These are phyloP conservation scores for Mycena capillaripes DNA, from an alignment of 768 basidiomycete genomes.

Conservation along the genomic window DNA sequence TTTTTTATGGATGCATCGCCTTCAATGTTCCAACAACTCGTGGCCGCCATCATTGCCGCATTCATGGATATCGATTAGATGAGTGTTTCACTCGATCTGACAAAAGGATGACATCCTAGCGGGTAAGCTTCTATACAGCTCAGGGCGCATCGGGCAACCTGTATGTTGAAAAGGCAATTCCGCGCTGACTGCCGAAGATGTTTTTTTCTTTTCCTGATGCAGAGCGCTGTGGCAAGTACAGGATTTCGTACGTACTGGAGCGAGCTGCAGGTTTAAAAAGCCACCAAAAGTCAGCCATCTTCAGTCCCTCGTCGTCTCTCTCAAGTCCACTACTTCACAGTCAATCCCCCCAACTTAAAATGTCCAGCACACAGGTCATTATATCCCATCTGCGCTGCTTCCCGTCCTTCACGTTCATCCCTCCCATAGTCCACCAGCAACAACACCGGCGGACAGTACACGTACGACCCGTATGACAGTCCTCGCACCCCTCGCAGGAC, in stretches of 20 bases:
- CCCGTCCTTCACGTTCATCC: not conserved
- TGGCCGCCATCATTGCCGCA: slow-evolving; percentile 25
- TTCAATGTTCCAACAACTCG: slow-evolving; percentile 24
- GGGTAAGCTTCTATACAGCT: slow-evolving; percentile 15
- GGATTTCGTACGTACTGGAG: slow-evolving; percentile 28
- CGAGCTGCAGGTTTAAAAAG: slow-evolving; percentile 27
- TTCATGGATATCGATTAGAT: slow-evolving; percentile 18
- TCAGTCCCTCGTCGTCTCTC: not conserved
- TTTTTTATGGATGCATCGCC: slow-evolving; percentile 29
- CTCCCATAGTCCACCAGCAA: slow-evolving; percentile 9
- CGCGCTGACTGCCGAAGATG: not conserved
- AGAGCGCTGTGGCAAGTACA: not conserved
- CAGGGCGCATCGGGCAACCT: slow-evolving; percentile 10
- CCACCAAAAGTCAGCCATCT: not conserved
- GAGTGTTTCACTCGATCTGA: slow-evolving; percentile 20
- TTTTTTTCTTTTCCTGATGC: slow-evolving; percentile 25
- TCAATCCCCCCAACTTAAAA: not conserved
- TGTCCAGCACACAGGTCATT: slow-evolving; percentile 22
- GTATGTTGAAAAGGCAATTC: slow-evolving; percentile 17
- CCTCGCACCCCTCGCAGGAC: slow-evolving; percentile 57
- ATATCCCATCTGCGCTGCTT: not conserved
- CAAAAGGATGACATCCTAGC: slow-evolving; percentile 4
- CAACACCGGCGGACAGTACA: slow-evolving; percentile 11
- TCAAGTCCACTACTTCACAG: not conserved
- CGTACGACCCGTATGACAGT: slow-evolving; percentile 33